These are phyloP conservation scores for Phytophthora syringae DNA, from an alignment of 352 stramenopile genomes.

Conservation along the genomic window DNA sequence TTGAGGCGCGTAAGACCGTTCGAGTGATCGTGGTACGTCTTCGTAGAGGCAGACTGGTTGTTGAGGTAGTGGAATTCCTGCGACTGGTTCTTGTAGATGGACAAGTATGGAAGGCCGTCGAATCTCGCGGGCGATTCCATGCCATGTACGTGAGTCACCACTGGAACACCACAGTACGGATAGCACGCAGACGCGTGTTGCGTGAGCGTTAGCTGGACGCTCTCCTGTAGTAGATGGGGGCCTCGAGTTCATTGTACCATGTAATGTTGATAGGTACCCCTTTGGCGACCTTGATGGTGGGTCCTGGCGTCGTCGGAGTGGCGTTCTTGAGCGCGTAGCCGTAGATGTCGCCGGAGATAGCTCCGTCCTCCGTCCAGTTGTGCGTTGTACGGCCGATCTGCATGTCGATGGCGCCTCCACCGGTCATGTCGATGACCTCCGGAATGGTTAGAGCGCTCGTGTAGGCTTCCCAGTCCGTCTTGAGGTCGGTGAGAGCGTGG, in stretches of 20 bases:
- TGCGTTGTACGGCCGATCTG: constrained; percentile 34
- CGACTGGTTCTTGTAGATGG: constrained; percentile 57
- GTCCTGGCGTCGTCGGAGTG: constrained; percentile 33
- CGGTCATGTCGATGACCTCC: constrained; percentile 41
- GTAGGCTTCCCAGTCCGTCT: constrained; percentile 43
- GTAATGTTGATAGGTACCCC: constrained; percentile 34
- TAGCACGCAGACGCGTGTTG: constrained; percentile 44
- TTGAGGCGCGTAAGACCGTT: constrained; percentile 55
- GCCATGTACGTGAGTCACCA: constrained; percentile 55
- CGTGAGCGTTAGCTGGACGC: constrained; percentile 33
- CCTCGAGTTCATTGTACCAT: constrained; percentile 43
- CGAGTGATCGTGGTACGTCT: constrained; percentile 61
- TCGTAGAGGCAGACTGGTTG: constrained; percentile 54
- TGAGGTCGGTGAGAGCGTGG: constrained; percentile 30
- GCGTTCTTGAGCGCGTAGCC: constrained; percentile 34
- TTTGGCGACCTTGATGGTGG: constrained; percentile 35
- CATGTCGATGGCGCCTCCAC: constrained; percentile 39
- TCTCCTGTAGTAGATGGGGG: constrained; percentile 42
- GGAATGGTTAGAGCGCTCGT: constrained; percentile 31
- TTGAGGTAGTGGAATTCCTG: constrained; percentile 49
- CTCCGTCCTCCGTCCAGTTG: constrained; percentile 37
- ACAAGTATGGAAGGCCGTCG: constrained; percentile 48
- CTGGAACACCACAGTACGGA: constrained; percentile 54
- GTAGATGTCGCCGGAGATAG: constrained; percentile 28
- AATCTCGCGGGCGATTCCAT: constrained; percentile 50